Evolutionary conservation across 2,329 filamentous ascomycete species (phyloP), one percentile per base, ranked within the genome.

Genomic region (Arachnomyces sp.): DNA sequence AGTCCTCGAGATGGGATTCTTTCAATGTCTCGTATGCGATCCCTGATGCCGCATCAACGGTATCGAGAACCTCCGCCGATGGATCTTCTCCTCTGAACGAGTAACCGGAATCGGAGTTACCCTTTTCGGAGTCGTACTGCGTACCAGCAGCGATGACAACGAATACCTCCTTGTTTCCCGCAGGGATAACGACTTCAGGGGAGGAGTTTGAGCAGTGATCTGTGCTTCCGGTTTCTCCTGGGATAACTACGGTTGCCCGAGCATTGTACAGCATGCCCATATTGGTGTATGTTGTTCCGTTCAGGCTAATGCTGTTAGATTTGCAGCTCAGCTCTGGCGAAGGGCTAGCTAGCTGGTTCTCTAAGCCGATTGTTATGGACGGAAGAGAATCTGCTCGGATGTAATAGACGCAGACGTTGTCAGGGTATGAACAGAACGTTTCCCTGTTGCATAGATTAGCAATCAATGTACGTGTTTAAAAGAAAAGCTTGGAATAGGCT

Each of bases 61-160:
- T 51, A 43, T 2, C 49, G 28, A 3, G 59, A 43, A 76, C 63
- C 2, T 54, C 42, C 0, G 53, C 33, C 0, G 49, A 58, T 1
- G 73, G 73, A 42, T 75, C 67, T 1, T 52, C 52, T 2, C 73
- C 72, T 28, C 58, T 62, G 53, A 74, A 77, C 0, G 68, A 70
- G 50, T 65, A 76, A 8, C 56, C 50, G 42, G 49, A 50, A 12
- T 57, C 59, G 0, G 59, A 54, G 34, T 65, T 72, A 1, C 74
- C 73, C 28, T 69, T 67, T 3, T 58, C 67, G 39, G 68, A 57
- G 35, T 76, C 70, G 39, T 72, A 77, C 42, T 76, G 63, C 1
- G 53, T 50, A 5, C 55, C 62, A 1, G 61, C 66, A 4, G 64
- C 63, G 12, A 75, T 50, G 0, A 74, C 56, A 5, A 76, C 46